phyloP scores from a whole-genome alignment of 805 yeast species.

The Candida tibetensis region DNA sequence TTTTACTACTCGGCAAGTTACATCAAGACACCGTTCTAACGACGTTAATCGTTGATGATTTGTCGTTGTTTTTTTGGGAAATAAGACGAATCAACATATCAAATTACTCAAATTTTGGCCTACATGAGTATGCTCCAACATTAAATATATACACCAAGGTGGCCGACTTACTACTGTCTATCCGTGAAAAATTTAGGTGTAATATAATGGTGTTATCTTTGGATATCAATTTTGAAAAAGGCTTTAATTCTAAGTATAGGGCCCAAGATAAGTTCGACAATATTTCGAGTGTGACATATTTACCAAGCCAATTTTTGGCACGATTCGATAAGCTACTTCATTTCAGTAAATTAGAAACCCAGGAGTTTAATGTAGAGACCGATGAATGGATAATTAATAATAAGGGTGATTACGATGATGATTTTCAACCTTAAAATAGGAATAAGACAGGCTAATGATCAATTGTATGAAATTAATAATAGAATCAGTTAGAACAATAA shows the following conservation, averaged over 20 bases:
- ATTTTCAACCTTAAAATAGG: no score
- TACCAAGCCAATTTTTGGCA: neutral
- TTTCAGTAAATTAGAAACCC: neutral
- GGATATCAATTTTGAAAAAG: slow-evolving; percentile 30
- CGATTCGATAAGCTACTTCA: neutral
- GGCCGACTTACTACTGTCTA: slow-evolving; percentile 7
- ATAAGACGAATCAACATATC: slow-evolving; percentile 11
- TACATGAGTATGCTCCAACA: slow-evolving; percentile 4
- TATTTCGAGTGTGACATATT: neutral
- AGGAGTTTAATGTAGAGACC: neutral
- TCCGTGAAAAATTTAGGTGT: slow-evolving; percentile 21
- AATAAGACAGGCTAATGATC: no score
- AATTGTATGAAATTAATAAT: no score
- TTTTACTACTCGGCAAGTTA: slow-evolving; percentile 2
- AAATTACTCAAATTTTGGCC: slow-evolving; percentile 9
- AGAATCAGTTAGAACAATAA: no score
- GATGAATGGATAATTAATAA: no score
- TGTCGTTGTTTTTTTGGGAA: slow-evolving; percentile 38
- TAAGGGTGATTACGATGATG: no score
- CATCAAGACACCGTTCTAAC: slow-evolving; percentile 10
- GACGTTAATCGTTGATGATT: slow-evolving; percentile 27
- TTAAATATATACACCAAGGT: slow-evolving; percentile 15
- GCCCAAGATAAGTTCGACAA: neutral
- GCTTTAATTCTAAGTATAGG: slow-evolving; percentile 17
- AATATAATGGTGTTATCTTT: slow-evolving; percentile 28